Conservation (phyloP, 225 moss, liverwort and hornwort species). For the Asterella californica region DNA sequence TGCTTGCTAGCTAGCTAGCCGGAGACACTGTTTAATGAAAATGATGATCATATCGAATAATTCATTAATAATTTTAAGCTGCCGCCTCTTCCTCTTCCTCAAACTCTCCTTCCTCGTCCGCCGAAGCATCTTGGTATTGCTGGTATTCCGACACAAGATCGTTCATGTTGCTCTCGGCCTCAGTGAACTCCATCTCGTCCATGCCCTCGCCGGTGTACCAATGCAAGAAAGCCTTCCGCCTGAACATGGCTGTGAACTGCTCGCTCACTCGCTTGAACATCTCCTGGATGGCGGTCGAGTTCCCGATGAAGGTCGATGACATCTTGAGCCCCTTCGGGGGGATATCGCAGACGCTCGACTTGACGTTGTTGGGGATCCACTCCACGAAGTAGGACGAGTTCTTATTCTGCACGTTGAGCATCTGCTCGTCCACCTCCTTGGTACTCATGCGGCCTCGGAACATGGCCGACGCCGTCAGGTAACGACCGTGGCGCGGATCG, state of each 20-base stretch:
- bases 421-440: conserved; percentile 45
- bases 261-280: conserved; percentile 47
- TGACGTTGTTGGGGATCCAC: conserved; percentile 43
- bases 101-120: conserved; percentile 47
- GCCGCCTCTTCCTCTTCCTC: conserved; percentile 46
- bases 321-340: conserved; percentile 44
- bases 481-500: conserved; percentile 44
- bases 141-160: conserved; percentile 45
- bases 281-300: conserved; percentile 45
- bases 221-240: conserved; percentile 46
- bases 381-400: conserved; percentile 46
- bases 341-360: conserved; percentile 41
- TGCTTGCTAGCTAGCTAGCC: background rate
- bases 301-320: conserved; percentile 43
- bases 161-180: conserved; percentile 48
- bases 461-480: conserved; percentile 44
- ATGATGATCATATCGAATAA: background rate
- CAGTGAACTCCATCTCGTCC: conserved; percentile 47
- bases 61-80: conserved; percentile 7
- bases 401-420: conserved; percentile 45
- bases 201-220: conserved; percentile 46
- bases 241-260: conserved; percentile 47
- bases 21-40: background rate
- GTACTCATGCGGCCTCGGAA: conserved; percentile 42
- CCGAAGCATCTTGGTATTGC: conserved; percentile 42